Conservation (phyloP, 2,329 filamentous ascomycete species). For the Fusarium tuaranense region DNA sequence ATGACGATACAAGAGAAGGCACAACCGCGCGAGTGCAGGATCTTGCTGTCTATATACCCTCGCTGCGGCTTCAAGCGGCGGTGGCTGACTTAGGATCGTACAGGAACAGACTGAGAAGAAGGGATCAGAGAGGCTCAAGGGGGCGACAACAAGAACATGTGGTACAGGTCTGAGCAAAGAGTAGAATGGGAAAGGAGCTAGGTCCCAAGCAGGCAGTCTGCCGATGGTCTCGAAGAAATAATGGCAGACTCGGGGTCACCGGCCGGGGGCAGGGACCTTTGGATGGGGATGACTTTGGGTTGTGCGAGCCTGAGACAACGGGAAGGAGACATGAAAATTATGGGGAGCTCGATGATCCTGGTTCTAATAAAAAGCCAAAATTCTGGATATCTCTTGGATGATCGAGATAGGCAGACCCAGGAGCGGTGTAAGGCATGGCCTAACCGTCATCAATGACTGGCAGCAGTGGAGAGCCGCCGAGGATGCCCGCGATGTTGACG, state of each 20-base stretch:
- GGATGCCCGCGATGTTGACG: constrained; percentile 17
- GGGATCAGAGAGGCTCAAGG: constrained; percentile 37
- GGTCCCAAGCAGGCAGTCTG: constrained; percentile 39
- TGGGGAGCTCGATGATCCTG: constrained; percentile 48
- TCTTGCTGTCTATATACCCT: constrained; percentile 55
- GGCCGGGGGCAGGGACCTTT: constrained; percentile 43
- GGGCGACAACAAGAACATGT: constrained; percentile 40
- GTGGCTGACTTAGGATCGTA: constrained; percentile 46
- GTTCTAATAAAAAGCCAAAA: constrained; percentile 39
- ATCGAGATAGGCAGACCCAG: constrained; percentile 22
- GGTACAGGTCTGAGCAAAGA: constrained; percentile 38
- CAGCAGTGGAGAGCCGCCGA: constrained; percentile 26
- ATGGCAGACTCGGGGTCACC: constrained; percentile 45
- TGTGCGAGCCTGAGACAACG: constrained; percentile 59
- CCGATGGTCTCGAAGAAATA: constrained; percentile 40
- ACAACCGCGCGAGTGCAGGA: constrained; percentile 49
- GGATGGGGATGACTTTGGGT: constrained; percentile 48
- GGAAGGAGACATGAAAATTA: constrained; percentile 52
- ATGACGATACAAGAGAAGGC: constrained; percentile 41
- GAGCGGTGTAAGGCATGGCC: constrained; percentile 30
- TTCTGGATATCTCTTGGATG: constrained; percentile 29
- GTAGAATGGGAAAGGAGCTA: constrained; percentile 29
- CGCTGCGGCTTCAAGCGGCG: constrained; percentile 41
- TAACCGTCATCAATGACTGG: constrained; percentile 20
- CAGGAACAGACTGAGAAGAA: constrained; percentile 40